Conservation (phyloP, 2,329 filamentous ascomycete genomes). For the Trichoderma atroviride region DNA sequence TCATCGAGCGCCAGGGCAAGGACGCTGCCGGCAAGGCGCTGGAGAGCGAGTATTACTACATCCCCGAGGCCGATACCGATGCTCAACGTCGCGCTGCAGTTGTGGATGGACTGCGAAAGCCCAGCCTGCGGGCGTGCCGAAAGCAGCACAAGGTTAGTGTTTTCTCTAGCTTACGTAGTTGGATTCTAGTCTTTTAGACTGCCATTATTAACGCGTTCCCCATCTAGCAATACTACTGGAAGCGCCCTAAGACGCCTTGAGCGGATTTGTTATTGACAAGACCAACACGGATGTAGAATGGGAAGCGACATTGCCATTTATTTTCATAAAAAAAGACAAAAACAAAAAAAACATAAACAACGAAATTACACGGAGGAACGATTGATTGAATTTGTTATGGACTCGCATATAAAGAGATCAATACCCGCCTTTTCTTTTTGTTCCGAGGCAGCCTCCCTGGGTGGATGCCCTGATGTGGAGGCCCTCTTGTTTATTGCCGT, state of each 20-base stretch:
- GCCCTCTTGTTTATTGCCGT: constrained; percentile 15
- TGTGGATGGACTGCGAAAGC: constrained; percentile 83
- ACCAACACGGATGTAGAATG: constrained; percentile 1
- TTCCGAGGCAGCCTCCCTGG: neutral
- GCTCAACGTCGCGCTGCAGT: constrained; percentile 78
- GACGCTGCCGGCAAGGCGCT: constrained; percentile 91
- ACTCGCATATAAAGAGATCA: constrained; percentile 23
- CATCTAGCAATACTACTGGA: constrained; percentile 70
- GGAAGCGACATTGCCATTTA: neutral
- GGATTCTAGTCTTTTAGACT: neutral
- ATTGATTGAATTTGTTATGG: constrained; percentile 23
- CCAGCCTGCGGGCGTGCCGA: constrained; percentile 83
- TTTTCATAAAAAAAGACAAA: neutral
- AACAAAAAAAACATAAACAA: neutral
- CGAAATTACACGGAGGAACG: constrained; percentile 15
- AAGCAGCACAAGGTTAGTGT: constrained; percentile 92
- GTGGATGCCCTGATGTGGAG: neutral
- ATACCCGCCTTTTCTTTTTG: constrained; percentile 15
- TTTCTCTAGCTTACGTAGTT: neutral
- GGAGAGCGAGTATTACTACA: constrained; percentile 96
- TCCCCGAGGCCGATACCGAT: constrained; percentile 84
- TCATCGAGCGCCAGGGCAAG: constrained; percentile 88
- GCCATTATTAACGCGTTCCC: constrained; percentile 30
- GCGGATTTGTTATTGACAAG: neutral
- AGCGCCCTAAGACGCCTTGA: constrained; percentile 63